phyloP scores from a whole-genome alignment of 1,284 basidiomycete genomes.

The Phylloboletellus chloephorus region DNA sequence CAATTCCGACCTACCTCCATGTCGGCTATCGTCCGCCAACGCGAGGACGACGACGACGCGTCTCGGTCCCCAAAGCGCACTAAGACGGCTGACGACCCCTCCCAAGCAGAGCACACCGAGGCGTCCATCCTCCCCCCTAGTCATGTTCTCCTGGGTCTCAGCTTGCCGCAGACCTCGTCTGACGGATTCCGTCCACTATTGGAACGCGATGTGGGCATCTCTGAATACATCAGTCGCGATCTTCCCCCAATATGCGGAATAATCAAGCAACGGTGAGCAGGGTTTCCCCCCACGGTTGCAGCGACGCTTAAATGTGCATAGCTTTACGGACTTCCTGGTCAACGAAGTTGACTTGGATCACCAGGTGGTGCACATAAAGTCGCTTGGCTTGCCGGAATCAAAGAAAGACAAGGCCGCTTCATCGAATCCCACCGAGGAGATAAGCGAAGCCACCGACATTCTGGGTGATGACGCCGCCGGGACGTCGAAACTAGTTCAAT shows the following conservation, averaged over 20 bases:
- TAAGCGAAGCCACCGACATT: slow-evolving; percentile 3
- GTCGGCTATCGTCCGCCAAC: slow-evolving; percentile 39
- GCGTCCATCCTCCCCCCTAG: slow-evolving; percentile 62
- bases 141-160: slow-evolving; percentile 56
- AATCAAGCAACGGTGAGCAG: slow-evolving; percentile 86
- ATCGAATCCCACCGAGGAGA: slow-evolving; percentile 8
- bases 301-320: slow-evolving; percentile 31
- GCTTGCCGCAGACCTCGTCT: slow-evolving; percentile 43
- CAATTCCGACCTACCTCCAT: slow-evolving; percentile 22
- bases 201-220: slow-evolving; percentile 87
- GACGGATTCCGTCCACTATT: slow-evolving; percentile 53
- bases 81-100: slow-evolving; percentile 39
- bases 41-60: slow-evolving; percentile 43
- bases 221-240: slow-evolving; percentile 73
- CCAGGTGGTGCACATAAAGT: slow-evolving; percentile 73
- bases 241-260: slow-evolving; percentile 80
- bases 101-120: slow-evolving; percentile 9
- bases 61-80: slow-evolving; percentile 52
- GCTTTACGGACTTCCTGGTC: slow-evolving; percentile 94
- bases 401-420: slow-evolving; percentile 31
- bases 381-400: slow-evolving; percentile 64
- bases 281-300: slow-evolving; percentile 3
- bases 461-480: slow-evolving; percentile 2
- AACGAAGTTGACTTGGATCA: slow-evolving; percentile 81
- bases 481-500: slow-evolving; percentile 7